Base-by-base conservation (phyloP, 148 eudicot genomes). In the Camellia lanceoleosa region DNA sequence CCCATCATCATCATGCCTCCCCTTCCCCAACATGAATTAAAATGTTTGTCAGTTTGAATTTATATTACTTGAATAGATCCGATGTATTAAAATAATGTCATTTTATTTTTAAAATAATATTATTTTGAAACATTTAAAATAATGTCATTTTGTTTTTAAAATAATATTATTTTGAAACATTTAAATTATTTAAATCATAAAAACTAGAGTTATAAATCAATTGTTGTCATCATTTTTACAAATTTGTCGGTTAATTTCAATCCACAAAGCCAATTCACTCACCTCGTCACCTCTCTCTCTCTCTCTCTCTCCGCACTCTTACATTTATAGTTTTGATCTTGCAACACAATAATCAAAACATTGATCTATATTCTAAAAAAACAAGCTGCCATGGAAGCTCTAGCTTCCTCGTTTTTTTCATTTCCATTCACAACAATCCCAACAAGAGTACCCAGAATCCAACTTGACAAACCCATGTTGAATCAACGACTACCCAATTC, bases 331-430 rank as follows among this genome's bases (percentile, higher is more conserved):
- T 19, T 10, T 63, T 51, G 38, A 14, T 19, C 41, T 52, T 12
- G 3, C n/a, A 38, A 7, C 56, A 19, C 47, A 0, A 49, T 10
- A 55, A 30, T 49, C 74, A 71, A 44, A 46, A 49, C 38, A 30
- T 70, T 18, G 55, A 70, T 42, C 23, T 16, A 8, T 30, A 1
- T 30, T 30, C n/a, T 61, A 5, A 0, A 1, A 59, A 49, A 19
- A 64, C 10, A 5, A 81, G 70, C 23, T 47, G 65, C 82, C 66
- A 86, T 86, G 88, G 88, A 80, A 78, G 84, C 88, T 78, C 82
- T 86, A 81, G 79, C 83, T 81, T 66, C 81, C 16, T 10, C 74
- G 9, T 59, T 80, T 42, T 68, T 82, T 38, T 80, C 84, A 51
- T 72, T 70, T 61, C 75, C 78, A 44, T 30, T 78, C 81, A 78